Conservation (phyloP, 371 early-diverging fungal genomes). For the Mucor irregularis region DNA sequence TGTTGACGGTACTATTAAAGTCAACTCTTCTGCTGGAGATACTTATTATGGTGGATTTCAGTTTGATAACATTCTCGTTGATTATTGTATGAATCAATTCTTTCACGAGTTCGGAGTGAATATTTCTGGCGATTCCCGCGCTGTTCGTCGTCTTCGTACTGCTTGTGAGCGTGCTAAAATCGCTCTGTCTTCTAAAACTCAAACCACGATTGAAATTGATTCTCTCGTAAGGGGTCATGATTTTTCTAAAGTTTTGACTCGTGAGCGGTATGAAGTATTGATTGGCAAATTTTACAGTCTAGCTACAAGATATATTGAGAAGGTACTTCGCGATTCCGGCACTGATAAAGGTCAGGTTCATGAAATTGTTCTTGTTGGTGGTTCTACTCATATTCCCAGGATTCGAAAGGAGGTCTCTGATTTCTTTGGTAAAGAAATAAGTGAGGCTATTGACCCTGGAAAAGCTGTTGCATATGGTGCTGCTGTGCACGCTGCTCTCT, state of each 20-base stretch:
- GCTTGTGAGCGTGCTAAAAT: slow-evolving; percentile 96
- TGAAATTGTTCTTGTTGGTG: slow-evolving; percentile 98
- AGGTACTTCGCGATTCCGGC: slow-evolving; percentile 88
- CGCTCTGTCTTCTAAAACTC: slow-evolving; percentile 82
- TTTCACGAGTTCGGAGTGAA: slow-evolving; percentile 78
- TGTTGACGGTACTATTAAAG: slow-evolving; percentile 92
- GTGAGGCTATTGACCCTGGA: slow-evolving; percentile 95
- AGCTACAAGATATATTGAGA: slow-evolving; percentile 78
- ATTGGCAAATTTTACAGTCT: slow-evolving; percentile 83
- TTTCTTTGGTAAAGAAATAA: slow-evolving; percentile 93
- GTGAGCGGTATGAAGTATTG: slow-evolving; percentile 92
- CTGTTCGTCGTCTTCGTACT: slow-evolving; percentile 87
- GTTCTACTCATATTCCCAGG: slow-evolving; percentile 99
- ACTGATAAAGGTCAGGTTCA: slow-evolving; percentile 87
- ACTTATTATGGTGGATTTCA: slow-evolving; percentile 97
- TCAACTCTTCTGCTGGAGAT: slow-evolving; percentile 93
- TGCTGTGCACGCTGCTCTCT: slow-evolving; percentile 92
- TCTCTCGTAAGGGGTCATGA: slow-evolving; percentile 86
- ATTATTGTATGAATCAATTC: slow-evolving; percentile 78
- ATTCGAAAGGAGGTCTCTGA: slow-evolving; percentile 96
- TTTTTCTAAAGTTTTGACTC: slow-evolving; percentile 84
- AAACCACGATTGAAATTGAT: slow-evolving; percentile 86
- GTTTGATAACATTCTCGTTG: slow-evolving; percentile 87
- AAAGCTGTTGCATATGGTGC: slow-evolving; percentile 98
- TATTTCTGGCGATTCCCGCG: slow-evolving; percentile 77